Evolutionary conservation across 352 stramenopile genomes (phyloP).

Genomic region (Globisporangium alternatum): DNA sequence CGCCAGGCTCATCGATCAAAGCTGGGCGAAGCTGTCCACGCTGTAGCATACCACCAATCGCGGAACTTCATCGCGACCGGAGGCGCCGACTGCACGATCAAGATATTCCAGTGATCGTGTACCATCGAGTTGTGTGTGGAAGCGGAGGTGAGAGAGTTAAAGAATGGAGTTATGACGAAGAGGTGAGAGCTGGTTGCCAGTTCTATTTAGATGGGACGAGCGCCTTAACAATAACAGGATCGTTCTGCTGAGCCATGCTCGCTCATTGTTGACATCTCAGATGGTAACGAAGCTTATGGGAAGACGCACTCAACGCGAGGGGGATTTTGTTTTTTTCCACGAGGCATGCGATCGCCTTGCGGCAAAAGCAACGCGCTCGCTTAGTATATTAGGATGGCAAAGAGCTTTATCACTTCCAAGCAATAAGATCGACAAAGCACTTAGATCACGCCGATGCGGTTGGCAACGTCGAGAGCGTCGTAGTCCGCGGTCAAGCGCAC

Average conservation of each 20-base stretch:
- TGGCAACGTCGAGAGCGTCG: slow-evolving; percentile 99
- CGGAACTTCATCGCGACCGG: slow-evolving; percentile 80
- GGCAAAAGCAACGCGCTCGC: slow-evolving; percentile 14
- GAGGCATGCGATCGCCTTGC: slow-evolving; percentile 14
- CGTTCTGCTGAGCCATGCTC: neutral
- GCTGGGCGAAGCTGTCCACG: slow-evolving; percentile 74
- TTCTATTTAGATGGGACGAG: slow-evolving; percentile 11
- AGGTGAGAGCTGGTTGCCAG: slow-evolving; percentile 8
- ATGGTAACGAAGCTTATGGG: neutral
- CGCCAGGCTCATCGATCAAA: slow-evolving; percentile 73
- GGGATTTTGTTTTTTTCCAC: slow-evolving; percentile 8
- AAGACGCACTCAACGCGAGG: neutral
- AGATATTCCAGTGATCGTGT: slow-evolving; percentile 78
- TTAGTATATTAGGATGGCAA: slow-evolving; percentile 61
- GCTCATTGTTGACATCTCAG: neutral
- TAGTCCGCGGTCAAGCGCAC: slow-evolving; percentile 98
- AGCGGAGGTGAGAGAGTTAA: neutral
- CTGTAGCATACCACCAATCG: slow-evolving; percentile 71
- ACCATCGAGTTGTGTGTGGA: neutral
- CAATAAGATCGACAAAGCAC: slow-evolving; percentile 26
- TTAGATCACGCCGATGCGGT: slow-evolving; percentile 99
- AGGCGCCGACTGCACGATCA: slow-evolving; percentile 82
- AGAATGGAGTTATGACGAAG: slow-evolving; percentile 3
- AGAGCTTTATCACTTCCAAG: slow-evolving; percentile 42
- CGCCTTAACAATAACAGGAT: slow-evolving; percentile 6